Evolutionary conservation across 192 early-diverging fungal species (phyloP).

Genomic region (Globomyces pollinis-pini): DNA sequence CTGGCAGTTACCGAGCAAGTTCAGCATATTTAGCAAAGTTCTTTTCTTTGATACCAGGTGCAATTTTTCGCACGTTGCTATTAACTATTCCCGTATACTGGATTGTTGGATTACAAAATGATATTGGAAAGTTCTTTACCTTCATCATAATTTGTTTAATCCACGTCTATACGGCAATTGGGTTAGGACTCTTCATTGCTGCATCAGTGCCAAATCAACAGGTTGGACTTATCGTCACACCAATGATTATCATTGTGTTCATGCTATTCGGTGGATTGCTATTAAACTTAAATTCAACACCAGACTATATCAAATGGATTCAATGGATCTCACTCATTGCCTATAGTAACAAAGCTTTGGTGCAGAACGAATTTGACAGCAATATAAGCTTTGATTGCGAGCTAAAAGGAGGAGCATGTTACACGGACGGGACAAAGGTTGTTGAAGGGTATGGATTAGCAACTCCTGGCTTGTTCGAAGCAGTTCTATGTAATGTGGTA

Average conservation of each 20-base stretch:
- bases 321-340: constrained; percentile 33
- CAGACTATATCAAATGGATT: constrained; percentile 25
- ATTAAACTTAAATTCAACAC: constrained; percentile 20
- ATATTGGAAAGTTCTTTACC: not conserved
- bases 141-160: constrained; percentile 14
- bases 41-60: constrained; percentile 1
- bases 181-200: constrained; percentile 29
- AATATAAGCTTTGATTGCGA: constrained; percentile 21
- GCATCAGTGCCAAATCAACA: constrained; percentile 26
- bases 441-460: not conserved
- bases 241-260: constrained; percentile 31
- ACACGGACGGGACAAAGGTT: constrained; percentile 10
- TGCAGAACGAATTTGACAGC: constrained; percentile 39
- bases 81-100: constrained; percentile 10
- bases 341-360: constrained; percentile 30
- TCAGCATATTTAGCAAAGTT: constrained; percentile 54
- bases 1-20: constrained; percentile 51
- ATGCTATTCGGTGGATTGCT: constrained; percentile 37
- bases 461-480: constrained; percentile 2
- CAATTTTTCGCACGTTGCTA: constrained; percentile 6
- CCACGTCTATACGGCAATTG: constrained; percentile 18
- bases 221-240: constrained; percentile 32
- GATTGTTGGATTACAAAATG: constrained; percentile 3
- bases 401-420: constrained; percentile 1
- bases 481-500: constrained; percentile 12